Evolutionary conservation across 805 yeast species (phyloP).

Genomic region (Kodamaea kaohsiungensis): DNA sequence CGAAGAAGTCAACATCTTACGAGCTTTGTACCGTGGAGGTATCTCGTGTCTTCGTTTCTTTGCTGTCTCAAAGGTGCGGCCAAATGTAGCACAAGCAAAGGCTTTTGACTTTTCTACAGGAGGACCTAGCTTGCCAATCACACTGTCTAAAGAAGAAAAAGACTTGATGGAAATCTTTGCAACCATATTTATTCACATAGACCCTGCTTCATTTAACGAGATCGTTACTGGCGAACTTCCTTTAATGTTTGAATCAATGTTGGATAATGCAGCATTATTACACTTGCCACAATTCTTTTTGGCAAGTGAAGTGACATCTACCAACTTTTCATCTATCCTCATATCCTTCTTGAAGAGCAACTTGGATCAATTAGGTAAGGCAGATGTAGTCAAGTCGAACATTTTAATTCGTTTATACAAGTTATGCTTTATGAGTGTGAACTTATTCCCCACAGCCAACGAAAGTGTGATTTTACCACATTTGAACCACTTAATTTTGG

Average conservation of each 20-base stretch:
- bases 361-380: conserved; percentile 76
- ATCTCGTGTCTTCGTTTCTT: conserved; percentile 78
- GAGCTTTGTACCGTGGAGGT: conserved; percentile 80
- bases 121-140: conserved; percentile 81
- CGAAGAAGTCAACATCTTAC: conserved; percentile 80
- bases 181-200: conserved; percentile 88
- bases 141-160: conserved; percentile 89
- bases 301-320: conserved; percentile 92
- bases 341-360: conserved; percentile 77
- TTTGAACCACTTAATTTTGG: conserved; percentile 76
- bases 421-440: conserved; percentile 93
- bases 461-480: conserved; percentile 89
- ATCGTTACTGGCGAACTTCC: conserved; percentile 80
- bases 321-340: conserved; percentile 80
- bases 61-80: conserved; percentile 54
- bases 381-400: conserved; percentile 73
- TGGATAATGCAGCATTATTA: conserved; percentile 79
- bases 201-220: conserved; percentile 94
- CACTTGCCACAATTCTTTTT: conserved; percentile 93
- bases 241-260: conserved; percentile 72
- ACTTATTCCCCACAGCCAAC: conserved; percentile 81
- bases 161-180: conserved; percentile 96
- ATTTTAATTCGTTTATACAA: conserved; percentile 85
- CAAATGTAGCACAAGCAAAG: conserved; percentile 26
- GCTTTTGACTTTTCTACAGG: conserved; percentile 63